These are phyloP conservation scores for Saccharomyces pastorianus DNA, from an alignment of 1,139 yeast genomes.

Conservation along the genomic window DNA sequence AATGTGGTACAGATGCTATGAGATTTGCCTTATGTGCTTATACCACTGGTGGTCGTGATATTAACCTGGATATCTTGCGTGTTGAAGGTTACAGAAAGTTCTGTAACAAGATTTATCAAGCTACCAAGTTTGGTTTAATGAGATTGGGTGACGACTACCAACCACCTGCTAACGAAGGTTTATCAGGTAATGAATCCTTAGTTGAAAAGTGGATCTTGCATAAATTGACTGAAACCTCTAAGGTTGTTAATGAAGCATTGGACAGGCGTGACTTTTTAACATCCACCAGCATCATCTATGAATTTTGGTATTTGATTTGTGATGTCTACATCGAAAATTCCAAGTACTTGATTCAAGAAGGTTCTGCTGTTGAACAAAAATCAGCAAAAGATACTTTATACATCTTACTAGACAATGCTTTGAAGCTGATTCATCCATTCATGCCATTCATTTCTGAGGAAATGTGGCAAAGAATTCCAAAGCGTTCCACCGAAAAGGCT, in stretches of 20 bases:
- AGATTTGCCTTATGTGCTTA: conserved; percentile 97
- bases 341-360: conserved; percentile 84
- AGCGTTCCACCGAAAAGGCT: conserved; percentile 63
- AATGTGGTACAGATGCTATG: conserved; percentile 98
- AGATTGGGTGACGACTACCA: conserved; percentile 81
- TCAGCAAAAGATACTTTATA: conserved; percentile 92
- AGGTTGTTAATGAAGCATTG: conserved; percentile 54
- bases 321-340: conserved; percentile 98
- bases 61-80: conserved; percentile 89
- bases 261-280: conserved; percentile 85
- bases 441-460: conserved; percentile 97
- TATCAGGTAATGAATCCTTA: conserved; percentile 76
- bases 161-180: conserved; percentile 58
- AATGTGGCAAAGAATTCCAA: conserved; percentile 97
- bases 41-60: conserved; percentile 97
- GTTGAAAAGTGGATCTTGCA: conserved; percentile 97
- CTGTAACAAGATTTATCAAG: conserved; percentile 98
- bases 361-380: conserved; percentile 71
- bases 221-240: conserved; percentile 65
- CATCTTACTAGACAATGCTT: conserved; percentile 86
- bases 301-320: conserved; percentile 92
- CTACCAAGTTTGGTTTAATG: conserved; percentile 92
- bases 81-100: conserved; percentile 98
- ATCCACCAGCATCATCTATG: conserved; percentile 78
- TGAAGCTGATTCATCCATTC: conserved; percentile 90